Conservation (phyloP, 2,329 filamentous ascomycete species). For the Alternaria hordeiaustralica region DNA sequence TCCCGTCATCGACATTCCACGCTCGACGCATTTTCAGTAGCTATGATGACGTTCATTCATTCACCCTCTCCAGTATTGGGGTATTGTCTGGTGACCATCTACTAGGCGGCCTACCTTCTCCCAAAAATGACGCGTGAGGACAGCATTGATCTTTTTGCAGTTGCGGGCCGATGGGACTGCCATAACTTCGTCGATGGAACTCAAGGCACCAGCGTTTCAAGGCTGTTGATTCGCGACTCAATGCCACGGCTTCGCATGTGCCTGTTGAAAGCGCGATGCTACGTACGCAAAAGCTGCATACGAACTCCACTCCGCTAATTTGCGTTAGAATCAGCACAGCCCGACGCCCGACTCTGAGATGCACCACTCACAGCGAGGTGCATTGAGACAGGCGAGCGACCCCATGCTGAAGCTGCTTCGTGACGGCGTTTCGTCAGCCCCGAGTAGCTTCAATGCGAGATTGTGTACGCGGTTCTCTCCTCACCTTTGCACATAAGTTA, state of each 20-base stretch:
- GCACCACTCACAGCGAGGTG: not conserved
- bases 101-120: rapidly evolving
- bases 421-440: not conserved
- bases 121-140: not conserved
- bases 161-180: not conserved
- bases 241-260: not conserved
- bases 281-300: not conserved
- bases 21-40: not conserved
- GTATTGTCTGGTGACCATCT: not conserved
- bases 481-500: not conserved
- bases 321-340: not conserved
- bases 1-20: not conserved
- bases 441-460: not conserved
- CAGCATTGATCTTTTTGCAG: not conserved
- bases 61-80: not conserved
- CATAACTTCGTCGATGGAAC: not conserved
- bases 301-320: not conserved
- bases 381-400: not conserved
- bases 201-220: not conserved
- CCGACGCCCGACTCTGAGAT: not conserved
- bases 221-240: not conserved
- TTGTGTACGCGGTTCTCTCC: not conserved
- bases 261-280: no score
- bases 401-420: not conserved
- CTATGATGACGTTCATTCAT: not conserved